Percentiles rank a stretch among this genome's conserved stretches.
phyloP scores from a whole-genome alignment of 768 basidiomycete genomes.

The Phlegmacium glaucopus region DNA sequence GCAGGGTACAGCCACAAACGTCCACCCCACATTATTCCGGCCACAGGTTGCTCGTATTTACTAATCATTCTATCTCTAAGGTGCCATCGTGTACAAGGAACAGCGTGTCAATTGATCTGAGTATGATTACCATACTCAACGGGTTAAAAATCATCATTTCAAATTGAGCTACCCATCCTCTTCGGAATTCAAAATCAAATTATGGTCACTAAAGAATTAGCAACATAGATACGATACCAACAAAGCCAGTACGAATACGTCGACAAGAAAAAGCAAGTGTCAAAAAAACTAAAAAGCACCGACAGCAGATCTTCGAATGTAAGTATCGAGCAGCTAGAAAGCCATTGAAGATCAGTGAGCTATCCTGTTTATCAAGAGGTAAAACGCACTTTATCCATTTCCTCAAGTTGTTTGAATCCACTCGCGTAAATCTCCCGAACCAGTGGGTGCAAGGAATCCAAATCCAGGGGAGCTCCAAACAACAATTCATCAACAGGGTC shows the following conservation, averaged over 20 bases:
- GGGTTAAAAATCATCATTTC: not conserved
- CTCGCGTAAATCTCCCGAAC: conserved; percentile 68
- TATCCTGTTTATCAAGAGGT: not conserved
- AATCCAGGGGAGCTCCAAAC: conserved; percentile 63
- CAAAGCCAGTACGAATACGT: conserved; percentile 1
- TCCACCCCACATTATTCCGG: too few species aligned
- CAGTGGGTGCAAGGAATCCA: conserved; percentile 64
- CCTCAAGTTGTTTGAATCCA: conserved; percentile 71
- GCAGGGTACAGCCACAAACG: too few species aligned
- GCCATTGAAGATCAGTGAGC: not conserved
- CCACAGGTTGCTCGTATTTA: too few species aligned
- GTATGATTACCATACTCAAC: too few species aligned
- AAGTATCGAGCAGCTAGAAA: conserved; percentile 27
- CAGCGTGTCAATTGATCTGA: too few species aligned
- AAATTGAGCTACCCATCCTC: not conserved
- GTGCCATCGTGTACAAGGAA: too few species aligned
- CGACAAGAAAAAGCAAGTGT: not conserved
- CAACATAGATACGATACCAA: conserved; percentile 1
- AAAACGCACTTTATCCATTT: conserved; percentile 68
- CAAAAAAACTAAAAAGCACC: conserved; percentile 23
- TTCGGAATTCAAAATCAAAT: not conserved
- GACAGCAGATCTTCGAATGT: conserved; percentile 25
- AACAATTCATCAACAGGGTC: conserved; percentile 71
- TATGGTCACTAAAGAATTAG: not conserved
- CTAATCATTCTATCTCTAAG: too few species aligned